Percentiles rank a stretch among this genome's conserved stretches.
phyloP scores from a whole-genome alignment of 805 yeast species.

The Metschnikowia sp. region DNA sequence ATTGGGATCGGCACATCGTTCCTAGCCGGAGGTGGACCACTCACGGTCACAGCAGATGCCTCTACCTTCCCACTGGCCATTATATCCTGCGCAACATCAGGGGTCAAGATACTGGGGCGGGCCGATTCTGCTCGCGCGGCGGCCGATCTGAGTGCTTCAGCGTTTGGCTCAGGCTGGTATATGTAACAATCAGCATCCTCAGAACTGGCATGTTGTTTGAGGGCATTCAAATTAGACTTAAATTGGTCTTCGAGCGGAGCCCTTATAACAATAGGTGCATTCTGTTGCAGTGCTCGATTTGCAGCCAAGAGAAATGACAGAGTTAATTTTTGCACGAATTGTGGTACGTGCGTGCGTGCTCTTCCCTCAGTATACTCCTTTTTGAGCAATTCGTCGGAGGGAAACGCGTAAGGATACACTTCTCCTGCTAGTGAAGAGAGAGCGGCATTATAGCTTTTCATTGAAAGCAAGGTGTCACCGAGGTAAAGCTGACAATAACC shows the following conservation, averaged over 20 bases:
- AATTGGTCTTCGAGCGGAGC: conserved; percentile 22
- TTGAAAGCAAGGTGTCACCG: conserved; percentile 33
- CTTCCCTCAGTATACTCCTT: conserved; percentile 23
- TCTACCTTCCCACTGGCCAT: conserved; percentile 27
- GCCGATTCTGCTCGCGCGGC: conserved; percentile 29
- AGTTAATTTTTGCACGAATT: conserved; percentile 34
- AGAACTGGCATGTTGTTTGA: conserved; percentile 22
- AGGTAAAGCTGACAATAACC: conserved; percentile 42
- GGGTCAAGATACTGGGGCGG: conserved; percentile 36
- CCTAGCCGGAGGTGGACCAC: conserved; percentile 4
- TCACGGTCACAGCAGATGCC: conserved; percentile 19
- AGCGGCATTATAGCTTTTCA: conserved; percentile 33
- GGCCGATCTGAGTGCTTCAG: conserved; percentile 22
- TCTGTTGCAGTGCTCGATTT: conserved; percentile 37
- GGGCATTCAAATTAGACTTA: conserved; percentile 24
- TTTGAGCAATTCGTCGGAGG: conserved; percentile 12
- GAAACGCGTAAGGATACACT: conserved; percentile 24
- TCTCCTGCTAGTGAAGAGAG: conserved; percentile 30
- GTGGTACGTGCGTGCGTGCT: conserved; percentile 30
- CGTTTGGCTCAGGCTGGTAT: conserved; percentile 25
- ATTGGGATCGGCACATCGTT: not conserved
- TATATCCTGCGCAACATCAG: conserved; percentile 36
- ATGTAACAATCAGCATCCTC: conserved; percentile 27
- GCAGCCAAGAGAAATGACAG: conserved; percentile 35
- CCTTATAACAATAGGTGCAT: conserved; percentile 25